A percentile compares a stretch with the other conserved stretches of the same genome.
Evolutionary conservation across 352 stramenopile genomes (phyloP).

Genomic region (Pythium volutum): DNA sequence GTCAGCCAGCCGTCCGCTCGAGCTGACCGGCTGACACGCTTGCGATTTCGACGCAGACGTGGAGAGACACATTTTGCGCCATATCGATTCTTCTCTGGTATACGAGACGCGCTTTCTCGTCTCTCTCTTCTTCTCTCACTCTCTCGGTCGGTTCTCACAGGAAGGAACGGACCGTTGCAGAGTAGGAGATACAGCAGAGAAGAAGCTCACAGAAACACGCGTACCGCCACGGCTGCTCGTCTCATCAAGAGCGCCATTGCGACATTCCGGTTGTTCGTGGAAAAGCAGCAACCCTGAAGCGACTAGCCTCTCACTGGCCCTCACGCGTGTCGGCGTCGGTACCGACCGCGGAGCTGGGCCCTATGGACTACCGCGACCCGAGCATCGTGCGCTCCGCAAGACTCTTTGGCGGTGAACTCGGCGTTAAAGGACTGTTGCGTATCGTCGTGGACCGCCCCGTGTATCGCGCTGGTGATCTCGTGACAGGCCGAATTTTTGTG

Average conservation of each 20-base stretch:
- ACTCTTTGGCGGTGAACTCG: slow-evolving; percentile 54
- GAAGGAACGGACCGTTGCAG: slow-evolving; percentile 9
- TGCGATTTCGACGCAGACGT: background rate
- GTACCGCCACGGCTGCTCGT: background rate
- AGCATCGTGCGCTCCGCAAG: slow-evolving; percentile 27
- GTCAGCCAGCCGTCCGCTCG: background rate
- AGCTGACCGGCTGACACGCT: background rate
- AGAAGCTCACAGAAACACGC: background rate
- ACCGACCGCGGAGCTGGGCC: slow-evolving; percentile 23
- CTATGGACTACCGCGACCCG: slow-evolving; percentile 30
- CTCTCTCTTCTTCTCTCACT: slow-evolving; percentile 7
- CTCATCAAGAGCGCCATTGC: background rate
- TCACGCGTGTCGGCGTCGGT: slow-evolving; percentile 22
- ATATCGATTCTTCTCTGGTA: slow-evolving; percentile 2
- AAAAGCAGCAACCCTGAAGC: slow-evolving; percentile 20
- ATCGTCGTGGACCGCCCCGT: slow-evolving; percentile 57
- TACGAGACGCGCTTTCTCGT: slow-evolving; percentile 1
- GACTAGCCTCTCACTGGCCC: slow-evolving; percentile 9
- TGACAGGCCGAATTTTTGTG: slow-evolving; percentile 52
- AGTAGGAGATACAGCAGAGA: background rate
- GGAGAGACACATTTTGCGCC: slow-evolving; percentile 5
- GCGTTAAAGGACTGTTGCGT: slow-evolving; percentile 60
- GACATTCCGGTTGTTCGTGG: background rate
- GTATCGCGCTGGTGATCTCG: slow-evolving; percentile 52
- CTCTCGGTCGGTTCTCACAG: slow-evolving; percentile 12